Percentiles rank a stretch among this genome's conserved stretches.
These are phyloP conservation scores for Clitopilus hobsonii DNA, from an alignment of 768 basidiomycete genomes.

Conservation along the genomic window DNA sequence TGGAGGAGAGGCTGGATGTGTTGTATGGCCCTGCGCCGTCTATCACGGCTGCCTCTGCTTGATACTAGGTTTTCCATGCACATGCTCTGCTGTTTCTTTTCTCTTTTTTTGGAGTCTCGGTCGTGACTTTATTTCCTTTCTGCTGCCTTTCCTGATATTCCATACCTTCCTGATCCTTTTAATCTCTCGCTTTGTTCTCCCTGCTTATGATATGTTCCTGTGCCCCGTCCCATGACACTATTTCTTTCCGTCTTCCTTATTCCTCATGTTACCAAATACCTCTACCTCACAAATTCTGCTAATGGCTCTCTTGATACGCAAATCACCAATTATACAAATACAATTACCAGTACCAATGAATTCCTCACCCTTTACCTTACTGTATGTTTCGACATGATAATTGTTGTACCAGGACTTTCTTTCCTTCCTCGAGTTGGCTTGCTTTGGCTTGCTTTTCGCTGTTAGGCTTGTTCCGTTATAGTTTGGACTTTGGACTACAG, in stretches of 20 bases:
- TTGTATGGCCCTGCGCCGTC: background rate
- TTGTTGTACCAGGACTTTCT: background rate
- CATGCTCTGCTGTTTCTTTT: background rate
- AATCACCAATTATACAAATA: background rate
- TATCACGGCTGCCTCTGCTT: background rate
- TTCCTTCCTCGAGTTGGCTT: background rate
- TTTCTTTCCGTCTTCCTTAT: background rate
- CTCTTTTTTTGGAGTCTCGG: background rate
- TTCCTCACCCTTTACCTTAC: background rate
- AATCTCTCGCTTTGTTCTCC: background rate
- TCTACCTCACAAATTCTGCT: background rate
- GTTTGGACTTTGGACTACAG: background rate
- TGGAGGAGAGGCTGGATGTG: constrained; percentile 76
- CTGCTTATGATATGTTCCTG: background rate
- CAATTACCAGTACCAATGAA: background rate
- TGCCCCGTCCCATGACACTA: background rate
- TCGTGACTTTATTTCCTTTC: background rate
- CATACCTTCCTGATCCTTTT: background rate
- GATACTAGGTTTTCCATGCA: background rate
- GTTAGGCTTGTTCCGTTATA: background rate
- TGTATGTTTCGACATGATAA: background rate
- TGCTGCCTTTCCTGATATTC: background rate
- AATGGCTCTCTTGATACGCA: background rate
- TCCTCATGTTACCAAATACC: background rate
- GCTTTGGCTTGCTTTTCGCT: background rate